These are phyloP conservation scores for Moesziomyces antarcticus DNA, from an alignment of 1,284 basidiomycete species.

Conservation along the genomic window DNA sequence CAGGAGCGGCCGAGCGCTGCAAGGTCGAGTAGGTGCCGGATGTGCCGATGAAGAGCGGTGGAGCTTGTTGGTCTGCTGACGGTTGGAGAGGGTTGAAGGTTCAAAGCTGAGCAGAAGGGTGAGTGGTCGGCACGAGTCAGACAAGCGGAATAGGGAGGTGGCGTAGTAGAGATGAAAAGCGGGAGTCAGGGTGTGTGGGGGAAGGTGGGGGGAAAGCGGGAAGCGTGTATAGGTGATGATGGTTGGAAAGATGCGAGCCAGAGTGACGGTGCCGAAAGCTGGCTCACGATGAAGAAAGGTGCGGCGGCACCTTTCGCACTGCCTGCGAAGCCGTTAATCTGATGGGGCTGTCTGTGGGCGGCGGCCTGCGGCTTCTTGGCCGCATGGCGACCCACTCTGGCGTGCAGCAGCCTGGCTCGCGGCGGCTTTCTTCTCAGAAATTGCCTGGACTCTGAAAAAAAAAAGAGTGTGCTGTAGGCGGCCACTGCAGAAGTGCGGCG, in stretches of 20 bases:
- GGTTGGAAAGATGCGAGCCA: slow-evolving; percentile 3
- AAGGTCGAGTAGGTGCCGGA: background rate
- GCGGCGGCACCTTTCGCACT: background rate
- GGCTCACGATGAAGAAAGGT: background rate
- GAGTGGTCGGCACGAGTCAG: background rate
- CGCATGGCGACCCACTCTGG: background rate
- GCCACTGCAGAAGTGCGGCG: background rate
- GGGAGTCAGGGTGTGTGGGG: slow-evolving; percentile 3
- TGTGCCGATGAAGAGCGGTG: background rate
- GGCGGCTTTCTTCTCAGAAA: background rate
- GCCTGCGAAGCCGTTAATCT: background rate
- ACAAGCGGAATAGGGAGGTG: slow-evolving; percentile 1
- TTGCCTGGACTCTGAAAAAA: background rate
- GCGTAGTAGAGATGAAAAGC: slow-evolving; percentile 11
- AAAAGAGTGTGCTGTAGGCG: too few species aligned
- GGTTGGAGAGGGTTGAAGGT: background rate
- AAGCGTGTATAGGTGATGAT: slow-evolving; percentile 3
- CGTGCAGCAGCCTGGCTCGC: too few species aligned
- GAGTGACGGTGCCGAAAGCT: slow-evolving; percentile 2
- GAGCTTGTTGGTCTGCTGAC: background rate
- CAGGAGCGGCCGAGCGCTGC: background rate
- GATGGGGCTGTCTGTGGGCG: background rate
- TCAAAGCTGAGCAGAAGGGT: background rate
- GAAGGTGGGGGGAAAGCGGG: background rate
- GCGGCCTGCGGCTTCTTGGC: background rate